A percentile compares a stretch with the other conserved stretches of the same genome.
These are phyloP conservation scores for Mucor saturninus DNA, from an alignment of 371 early-diverging fungal species.

Conservation along the genomic window DNA sequence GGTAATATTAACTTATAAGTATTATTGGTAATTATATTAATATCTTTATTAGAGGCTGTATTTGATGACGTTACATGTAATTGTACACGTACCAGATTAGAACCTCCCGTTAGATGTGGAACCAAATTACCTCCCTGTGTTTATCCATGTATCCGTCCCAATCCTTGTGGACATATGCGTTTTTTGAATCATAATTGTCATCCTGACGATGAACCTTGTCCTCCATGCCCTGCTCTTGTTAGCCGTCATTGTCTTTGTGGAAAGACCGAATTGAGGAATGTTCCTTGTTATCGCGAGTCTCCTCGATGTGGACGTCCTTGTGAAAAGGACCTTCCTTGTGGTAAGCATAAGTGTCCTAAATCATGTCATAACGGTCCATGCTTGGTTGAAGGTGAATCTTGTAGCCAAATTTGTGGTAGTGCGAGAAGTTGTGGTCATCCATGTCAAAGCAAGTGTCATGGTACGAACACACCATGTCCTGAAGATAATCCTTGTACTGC, in stretches of 20 bases:
- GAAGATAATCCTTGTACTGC: constrained; percentile 63
- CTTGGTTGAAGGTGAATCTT: constrained; percentile 49
- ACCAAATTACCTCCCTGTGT: constrained; percentile 69
- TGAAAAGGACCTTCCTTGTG: constrained; percentile 65
- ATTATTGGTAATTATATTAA: background rate
- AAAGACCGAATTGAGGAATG: constrained; percentile 66
- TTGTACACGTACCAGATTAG: constrained; percentile 75
- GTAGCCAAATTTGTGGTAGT: constrained; percentile 67
- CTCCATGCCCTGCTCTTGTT: constrained; percentile 75
- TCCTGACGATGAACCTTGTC: constrained; percentile 71
- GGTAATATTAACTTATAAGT: background rate
- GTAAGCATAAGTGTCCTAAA: constrained; percentile 71
- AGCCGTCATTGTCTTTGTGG: constrained; percentile 75
- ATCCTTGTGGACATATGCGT: constrained; percentile 74
- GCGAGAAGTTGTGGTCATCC: constrained; percentile 75
- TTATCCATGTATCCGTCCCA: constrained; percentile 65
- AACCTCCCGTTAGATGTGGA: constrained; percentile 81
- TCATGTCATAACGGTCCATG: constrained; percentile 80
- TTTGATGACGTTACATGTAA: constrained; percentile 75
- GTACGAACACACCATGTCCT: constrained; percentile 59
- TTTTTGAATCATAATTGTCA: constrained; percentile 77
- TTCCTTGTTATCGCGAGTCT: constrained; percentile 73
- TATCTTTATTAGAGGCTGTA: constrained; percentile 46
- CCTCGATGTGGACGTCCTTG: constrained; percentile 77
- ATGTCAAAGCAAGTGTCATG: constrained; percentile 71